phyloP scores from a whole-genome alignment of 2,329 filamentous ascomycete species.

The Alternaria sp. region DNA sequence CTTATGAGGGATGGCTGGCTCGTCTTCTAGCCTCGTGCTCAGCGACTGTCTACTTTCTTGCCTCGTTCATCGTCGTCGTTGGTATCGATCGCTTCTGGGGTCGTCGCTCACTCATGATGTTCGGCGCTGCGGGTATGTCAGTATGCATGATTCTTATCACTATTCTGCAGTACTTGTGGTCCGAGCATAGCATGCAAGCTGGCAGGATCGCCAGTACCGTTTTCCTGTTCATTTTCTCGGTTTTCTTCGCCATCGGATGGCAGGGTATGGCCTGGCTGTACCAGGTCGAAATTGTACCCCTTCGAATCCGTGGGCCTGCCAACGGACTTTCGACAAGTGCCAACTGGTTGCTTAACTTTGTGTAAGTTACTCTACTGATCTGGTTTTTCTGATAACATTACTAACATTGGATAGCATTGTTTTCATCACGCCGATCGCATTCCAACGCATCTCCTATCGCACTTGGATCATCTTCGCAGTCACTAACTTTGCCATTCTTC shows the following conservation, averaged over 20 bases:
- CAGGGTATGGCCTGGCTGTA: conserved; percentile 69
- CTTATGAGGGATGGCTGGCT: conserved; percentile 56
- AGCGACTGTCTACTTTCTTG: conserved; percentile 49
- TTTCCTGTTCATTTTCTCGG: conserved; percentile 90
- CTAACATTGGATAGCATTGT: conserved; percentile 64
- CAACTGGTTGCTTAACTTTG: conserved; percentile 76
- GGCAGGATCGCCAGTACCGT: conserved; percentile 57
- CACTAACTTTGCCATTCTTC: conserved; percentile 61
- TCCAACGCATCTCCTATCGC: conserved; percentile 61
- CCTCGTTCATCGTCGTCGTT: conserved; percentile 48
- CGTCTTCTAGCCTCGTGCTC: conserved; percentile 49
- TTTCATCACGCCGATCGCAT: conserved; percentile 69
- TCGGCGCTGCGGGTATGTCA: conserved; percentile 47
- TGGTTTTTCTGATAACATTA: not conserved
- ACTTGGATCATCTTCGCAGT: conserved; percentile 67
- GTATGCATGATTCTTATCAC: conserved; percentile 45
- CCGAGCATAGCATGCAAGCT: conserved; percentile 21
- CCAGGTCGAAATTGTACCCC: conserved; percentile 82
- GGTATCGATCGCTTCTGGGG: conserved; percentile 51
- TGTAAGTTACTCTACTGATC: conserved; percentile 52
- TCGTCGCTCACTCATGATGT: conserved; percentile 46
- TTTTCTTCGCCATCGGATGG: conserved; percentile 90
- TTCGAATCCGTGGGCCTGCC: conserved; percentile 86
- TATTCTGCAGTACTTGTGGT: conserved; percentile 37
- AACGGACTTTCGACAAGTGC: conserved; percentile 86